phyloP scores from a whole-genome alignment of 2,329 filamentous ascomycete genomes.

The Cladosporium sp. region DNA sequence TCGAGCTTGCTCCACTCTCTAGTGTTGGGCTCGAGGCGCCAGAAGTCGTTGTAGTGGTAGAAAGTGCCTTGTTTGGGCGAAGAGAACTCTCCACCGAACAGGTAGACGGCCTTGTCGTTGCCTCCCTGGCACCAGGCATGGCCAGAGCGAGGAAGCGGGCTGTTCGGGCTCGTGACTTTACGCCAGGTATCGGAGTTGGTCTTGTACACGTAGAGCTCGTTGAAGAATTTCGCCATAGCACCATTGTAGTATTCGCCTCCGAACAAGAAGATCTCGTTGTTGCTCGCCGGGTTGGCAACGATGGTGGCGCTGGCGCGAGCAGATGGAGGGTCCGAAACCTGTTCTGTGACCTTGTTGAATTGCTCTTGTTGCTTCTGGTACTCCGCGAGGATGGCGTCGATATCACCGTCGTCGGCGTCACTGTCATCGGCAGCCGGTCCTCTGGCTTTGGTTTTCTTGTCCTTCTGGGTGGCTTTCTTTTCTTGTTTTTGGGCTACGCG shows the following conservation, averaged over 20 bases:
- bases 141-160: conserved; percentile 83
- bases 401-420: conserved; percentile 87
- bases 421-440: conserved; percentile 66
- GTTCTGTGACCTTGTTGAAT: conserved; percentile 91
- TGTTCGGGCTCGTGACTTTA: conserved; percentile 85
- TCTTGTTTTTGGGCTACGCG: conserved; percentile 52
- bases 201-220: conserved; percentile 68
- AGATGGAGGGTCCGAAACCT: conserved; percentile 68
- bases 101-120: conserved; percentile 80
- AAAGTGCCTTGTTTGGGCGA: conserved; percentile 97
- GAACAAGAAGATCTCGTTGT: conserved; percentile 85
- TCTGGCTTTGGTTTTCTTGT: conserved; percentile 82
- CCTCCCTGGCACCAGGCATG: conserved; percentile 93
- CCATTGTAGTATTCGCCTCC: conserved; percentile 97
- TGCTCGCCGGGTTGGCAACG: conserved; percentile 80
- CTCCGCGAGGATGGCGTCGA: conserved; percentile 89
- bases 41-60: conserved; percentile 99
- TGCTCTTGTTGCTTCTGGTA: conserved; percentile 89
- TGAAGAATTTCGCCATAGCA: conserved; percentile 71
- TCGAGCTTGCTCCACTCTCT: conserved; percentile 93
- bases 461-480: conserved; percentile 69
- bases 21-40: conserved; percentile 79
- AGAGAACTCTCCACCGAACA: conserved; percentile 96
- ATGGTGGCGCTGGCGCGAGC: conserved; percentile 78
- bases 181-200: conserved; percentile 89